Evolutionary conservation across 768 basidiomycete species (phyloP).

Genomic region (Boletus vinaceobasis): DNA sequence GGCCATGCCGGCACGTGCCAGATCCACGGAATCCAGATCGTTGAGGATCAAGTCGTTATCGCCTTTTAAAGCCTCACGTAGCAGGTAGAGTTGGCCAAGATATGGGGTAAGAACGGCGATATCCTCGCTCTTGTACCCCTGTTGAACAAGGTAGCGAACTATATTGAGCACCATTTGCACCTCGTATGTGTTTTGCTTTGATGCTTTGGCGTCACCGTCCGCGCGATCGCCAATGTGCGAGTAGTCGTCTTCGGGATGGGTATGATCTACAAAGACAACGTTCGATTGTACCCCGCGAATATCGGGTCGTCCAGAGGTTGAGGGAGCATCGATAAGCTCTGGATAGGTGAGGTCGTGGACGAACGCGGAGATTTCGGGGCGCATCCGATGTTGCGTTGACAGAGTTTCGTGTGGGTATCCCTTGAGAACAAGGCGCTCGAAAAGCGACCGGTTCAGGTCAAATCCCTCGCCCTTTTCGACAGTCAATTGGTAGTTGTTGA

Average conservation of each 20-base stretch:
- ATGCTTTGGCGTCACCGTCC: conserved; percentile 45
- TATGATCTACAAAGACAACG: conserved; percentile 59
- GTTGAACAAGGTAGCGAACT: conserved; percentile 49
- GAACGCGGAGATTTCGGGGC: conserved; percentile 33
- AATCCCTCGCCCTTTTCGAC: conserved; percentile 69
- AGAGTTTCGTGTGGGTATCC: conserved; percentile 61
- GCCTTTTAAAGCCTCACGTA: conserved; percentile 42
- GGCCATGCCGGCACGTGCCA: conserved; percentile 52
- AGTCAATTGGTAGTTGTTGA: conserved; percentile 60
- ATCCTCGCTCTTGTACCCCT: conserved; percentile 33
- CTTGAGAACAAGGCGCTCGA: conserved; percentile 52
- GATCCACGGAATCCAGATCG: conserved; percentile 57
- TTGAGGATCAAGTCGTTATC: conserved; percentile 58
- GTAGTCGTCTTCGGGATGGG: conserved; percentile 51
- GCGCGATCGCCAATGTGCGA: conserved; percentile 37
- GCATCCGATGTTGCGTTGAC: conserved; percentile 50
- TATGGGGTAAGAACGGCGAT: conserved; percentile 69
- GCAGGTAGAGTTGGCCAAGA: conserved; percentile 55
- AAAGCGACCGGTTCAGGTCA: conserved; percentile 55
- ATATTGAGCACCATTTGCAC: conserved; percentile 63
- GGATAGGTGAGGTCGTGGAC: conserved; percentile 67
- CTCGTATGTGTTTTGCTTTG: conserved; percentile 61
- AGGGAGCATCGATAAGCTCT: conserved; percentile 53
- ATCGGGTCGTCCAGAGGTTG: conserved; percentile 46
- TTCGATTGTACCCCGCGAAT: conserved; percentile 55